Conservation (phyloP, 306 rosid species). For the Rosa chinensis region DNA sequence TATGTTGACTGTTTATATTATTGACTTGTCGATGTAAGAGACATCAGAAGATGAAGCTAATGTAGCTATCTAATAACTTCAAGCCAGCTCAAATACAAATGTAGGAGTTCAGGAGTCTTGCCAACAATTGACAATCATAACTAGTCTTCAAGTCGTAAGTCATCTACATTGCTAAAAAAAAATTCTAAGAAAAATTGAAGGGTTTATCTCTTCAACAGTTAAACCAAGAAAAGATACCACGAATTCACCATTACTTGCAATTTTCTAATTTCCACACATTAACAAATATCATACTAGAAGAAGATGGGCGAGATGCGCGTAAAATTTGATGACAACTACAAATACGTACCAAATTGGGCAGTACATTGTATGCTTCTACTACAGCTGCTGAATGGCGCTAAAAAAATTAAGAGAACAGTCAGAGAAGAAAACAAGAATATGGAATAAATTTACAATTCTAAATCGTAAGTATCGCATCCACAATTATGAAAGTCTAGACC, state of each 20-base stretch:
- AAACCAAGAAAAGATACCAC: too few species aligned
- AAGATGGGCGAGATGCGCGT: too few species aligned
- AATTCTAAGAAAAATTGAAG: too few species aligned
- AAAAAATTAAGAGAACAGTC: constrained; percentile 7
- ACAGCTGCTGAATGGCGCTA: constrained; percentile 64
- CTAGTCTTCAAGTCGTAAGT: neutral
- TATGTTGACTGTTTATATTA: neutral
- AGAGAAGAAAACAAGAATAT: constrained; percentile 5
- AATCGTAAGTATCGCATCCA: constrained; percentile 3
- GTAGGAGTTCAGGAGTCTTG: neutral
- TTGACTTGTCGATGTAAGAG: neutral
- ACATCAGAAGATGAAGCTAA: neutral
- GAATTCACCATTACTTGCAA: too few species aligned
- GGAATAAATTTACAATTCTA: constrained; percentile 15
- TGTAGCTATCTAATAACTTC: neutral
- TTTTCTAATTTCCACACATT: neutral
- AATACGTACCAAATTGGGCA: constrained; percentile 72
- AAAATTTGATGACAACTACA: neutral
- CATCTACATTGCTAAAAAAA: neutral
- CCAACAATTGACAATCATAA: neutral
- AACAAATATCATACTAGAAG: neutral
- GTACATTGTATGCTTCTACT: constrained; percentile 79
- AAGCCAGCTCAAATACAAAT: neutral
- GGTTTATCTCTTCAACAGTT: neutral
- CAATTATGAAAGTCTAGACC: neutral